phyloP scores from a whole-genome alignment of 208 protist genomes.

The Leishmania arabica region DNA sequence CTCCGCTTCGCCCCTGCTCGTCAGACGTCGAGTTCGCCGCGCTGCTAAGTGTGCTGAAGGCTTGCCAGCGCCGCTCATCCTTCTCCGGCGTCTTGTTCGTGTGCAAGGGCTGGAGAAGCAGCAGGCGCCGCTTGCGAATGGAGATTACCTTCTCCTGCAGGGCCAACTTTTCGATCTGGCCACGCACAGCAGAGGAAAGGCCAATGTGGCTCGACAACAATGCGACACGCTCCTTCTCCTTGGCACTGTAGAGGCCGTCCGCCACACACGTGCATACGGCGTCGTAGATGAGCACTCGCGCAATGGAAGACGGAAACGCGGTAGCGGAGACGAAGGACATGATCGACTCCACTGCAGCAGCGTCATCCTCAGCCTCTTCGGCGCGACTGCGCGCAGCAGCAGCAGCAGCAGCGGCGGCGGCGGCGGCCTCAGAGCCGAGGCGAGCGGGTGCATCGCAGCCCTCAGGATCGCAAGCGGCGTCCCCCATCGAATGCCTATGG shows the following conservation, averaged over 20 bases:
- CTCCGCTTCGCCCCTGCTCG: background rate
- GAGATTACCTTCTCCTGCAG: slow-evolving; percentile 61
- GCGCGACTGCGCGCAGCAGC: background rate
- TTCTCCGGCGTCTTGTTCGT: background rate
- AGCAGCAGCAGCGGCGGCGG: background rate
- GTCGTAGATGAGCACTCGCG: slow-evolving; percentile 70
- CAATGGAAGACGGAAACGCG: slow-evolving; percentile 48
- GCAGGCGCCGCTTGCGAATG: slow-evolving; percentile 49
- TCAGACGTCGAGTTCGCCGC: background rate
- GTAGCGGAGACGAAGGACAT: slow-evolving; percentile 51
- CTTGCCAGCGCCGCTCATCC: slow-evolving; percentile 9
- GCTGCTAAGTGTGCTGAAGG: background rate
- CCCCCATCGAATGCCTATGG: background rate
- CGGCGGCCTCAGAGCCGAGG: slow-evolving; percentile 1
- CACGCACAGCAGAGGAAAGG: slow-evolving; percentile 55
- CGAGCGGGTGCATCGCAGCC: background rate
- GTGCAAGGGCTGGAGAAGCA: slow-evolving; percentile 18
- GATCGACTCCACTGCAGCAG: slow-evolving; percentile 25
- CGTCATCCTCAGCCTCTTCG: slow-evolving; percentile 19
- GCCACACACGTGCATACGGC: slow-evolving; percentile 63
- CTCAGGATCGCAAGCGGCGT: background rate
- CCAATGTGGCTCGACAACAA: slow-evolving; percentile 62
- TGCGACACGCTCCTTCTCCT: slow-evolving; percentile 54
- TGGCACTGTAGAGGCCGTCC: slow-evolving; percentile 53
- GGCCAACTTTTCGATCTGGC: slow-evolving; percentile 67